Percentiles rank a stretch among this genome's conserved stretches.
Conservation (phyloP, 2,329 filamentous ascomycete species). For the Trichocomaceae sp. region DNA sequence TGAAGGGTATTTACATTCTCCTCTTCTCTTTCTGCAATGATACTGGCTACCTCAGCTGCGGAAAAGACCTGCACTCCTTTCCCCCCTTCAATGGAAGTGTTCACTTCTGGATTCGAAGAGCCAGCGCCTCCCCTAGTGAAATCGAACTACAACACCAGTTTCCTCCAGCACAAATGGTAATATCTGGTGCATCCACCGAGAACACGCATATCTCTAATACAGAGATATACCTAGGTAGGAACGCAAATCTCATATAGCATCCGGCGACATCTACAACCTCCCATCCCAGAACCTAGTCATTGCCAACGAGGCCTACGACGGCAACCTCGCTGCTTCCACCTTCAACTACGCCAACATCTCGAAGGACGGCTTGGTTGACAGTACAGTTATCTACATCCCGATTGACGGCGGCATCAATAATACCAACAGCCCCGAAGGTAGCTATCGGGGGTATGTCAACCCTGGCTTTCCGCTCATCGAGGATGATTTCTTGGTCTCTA, state of each 20-base stretch:
- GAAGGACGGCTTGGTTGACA: constrained; percentile 31
- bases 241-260: constrained; percentile 32
- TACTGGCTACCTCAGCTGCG: neutral
- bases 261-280: constrained; percentile 33
- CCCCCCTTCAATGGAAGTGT: constrained; percentile 17
- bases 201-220: too few species aligned
- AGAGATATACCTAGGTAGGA: constrained; percentile 23
- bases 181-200: too few species aligned
- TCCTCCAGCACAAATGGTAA: constrained; percentile 39
- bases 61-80: constrained; percentile 9
- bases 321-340: constrained; percentile 23
- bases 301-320: constrained; percentile 27
- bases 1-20: too few species aligned
- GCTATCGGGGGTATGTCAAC: constrained; percentile 33
- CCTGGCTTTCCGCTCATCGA: constrained; percentile 34
- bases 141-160: constrained; percentile 27
- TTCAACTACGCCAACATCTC: constrained; percentile 35
- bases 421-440: constrained; percentile 12
- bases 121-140: constrained; percentile 28
- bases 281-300: constrained; percentile 25
- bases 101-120: constrained; percentile 28
- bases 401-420: constrained; percentile 18
- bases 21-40: too few species aligned
- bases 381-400: constrained; percentile 23
- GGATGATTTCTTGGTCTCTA: constrained; percentile 23